Evolutionary conservation across 1,139 yeast species (phyloP).

Genomic region (Candida sp.): DNA sequence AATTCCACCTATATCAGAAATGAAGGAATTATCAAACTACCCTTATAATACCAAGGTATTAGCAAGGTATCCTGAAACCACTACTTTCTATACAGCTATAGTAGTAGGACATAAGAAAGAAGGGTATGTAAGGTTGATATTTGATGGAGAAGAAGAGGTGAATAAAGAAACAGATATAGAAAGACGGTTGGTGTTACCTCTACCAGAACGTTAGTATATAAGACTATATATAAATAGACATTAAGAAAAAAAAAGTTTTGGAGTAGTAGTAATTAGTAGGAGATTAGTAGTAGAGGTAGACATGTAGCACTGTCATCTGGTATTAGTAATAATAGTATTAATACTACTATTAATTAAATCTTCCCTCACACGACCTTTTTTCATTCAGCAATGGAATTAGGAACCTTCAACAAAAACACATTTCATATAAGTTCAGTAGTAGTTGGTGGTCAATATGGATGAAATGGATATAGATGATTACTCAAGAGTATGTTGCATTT

Average conservation of each 20-base stretch:
- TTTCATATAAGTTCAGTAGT: too few relatives aligned
- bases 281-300: too few relatives aligned
- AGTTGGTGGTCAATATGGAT: slow-evolving; percentile 31
- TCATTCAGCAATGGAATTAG: too few relatives aligned
- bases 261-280: too few relatives aligned
- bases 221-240: not conserved
- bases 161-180: slow-evolving; percentile 95
- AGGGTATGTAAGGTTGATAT: slow-evolving; percentile 74
- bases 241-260: too few relatives aligned
- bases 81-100: slow-evolving; percentile 93
- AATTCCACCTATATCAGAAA: slow-evolving; percentile 52
- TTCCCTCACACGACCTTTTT: too few relatives aligned
- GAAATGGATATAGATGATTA: slow-evolving; percentile 56
- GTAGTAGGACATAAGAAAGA: slow-evolving; percentile 78
- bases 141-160: slow-evolving; percentile 97
- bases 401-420: too few relatives aligned
- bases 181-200: slow-evolving; percentile 76
- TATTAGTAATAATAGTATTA: too few relatives aligned
- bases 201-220: slow-evolving; percentile 49
- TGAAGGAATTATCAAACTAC: slow-evolving; percentile 49
- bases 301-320: too few relatives aligned
- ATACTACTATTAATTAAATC: too few relatives aligned
- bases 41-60: slow-evolving; percentile 79
- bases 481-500: slow-evolving; percentile 42
- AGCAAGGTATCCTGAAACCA: slow-evolving; percentile 97